A percentile compares a stretch with the other conserved stretches of the same genome.
Evolutionary conservation across 257 asterid genomes (phyloP).

Genomic region (Rehmannia glutinosa): DNA sequence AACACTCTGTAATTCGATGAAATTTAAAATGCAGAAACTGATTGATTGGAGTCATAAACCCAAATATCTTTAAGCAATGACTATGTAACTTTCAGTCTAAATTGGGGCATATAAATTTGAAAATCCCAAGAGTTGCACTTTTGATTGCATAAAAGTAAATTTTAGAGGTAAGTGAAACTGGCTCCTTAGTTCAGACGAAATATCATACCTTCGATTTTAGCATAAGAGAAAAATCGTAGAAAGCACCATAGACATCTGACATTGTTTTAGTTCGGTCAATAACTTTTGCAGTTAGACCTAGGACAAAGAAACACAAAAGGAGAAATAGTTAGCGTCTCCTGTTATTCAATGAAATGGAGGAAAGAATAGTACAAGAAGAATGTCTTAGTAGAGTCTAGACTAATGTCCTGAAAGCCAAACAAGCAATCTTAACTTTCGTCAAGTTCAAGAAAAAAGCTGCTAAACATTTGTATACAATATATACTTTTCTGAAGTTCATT

Average conservation of each 20-base stretch:
- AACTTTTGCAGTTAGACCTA: slow-evolving; percentile 84
- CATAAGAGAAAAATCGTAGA: slow-evolving; percentile 79
- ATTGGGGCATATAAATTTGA: background rate
- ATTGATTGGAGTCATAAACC: background rate
- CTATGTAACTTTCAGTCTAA: no score
- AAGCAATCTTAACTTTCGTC: background rate
- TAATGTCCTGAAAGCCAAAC: no score
- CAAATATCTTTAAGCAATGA: background rate
- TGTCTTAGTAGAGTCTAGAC: no score
- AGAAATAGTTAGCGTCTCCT: slow-evolving; percentile 1
- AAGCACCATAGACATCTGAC: slow-evolving; percentile 81
- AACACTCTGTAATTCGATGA: background rate
- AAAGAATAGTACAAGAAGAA: background rate
- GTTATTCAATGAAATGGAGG: background rate
- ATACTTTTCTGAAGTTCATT: background rate
- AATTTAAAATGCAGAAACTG: background rate
- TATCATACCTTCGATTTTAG: slow-evolving; percentile 69
- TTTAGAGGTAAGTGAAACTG: background rate
- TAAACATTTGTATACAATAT: background rate
- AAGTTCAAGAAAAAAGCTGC: background rate
- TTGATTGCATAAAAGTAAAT: no score
- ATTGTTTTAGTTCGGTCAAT: slow-evolving; percentile 69
- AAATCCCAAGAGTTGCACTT: background rate
- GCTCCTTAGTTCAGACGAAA: background rate
- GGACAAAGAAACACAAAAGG: slow-evolving; percentile 18